These are phyloP conservation scores for Kazachstania kunashirensis DNA, from an alignment of 805 yeast species.

Conservation along the genomic window DNA sequence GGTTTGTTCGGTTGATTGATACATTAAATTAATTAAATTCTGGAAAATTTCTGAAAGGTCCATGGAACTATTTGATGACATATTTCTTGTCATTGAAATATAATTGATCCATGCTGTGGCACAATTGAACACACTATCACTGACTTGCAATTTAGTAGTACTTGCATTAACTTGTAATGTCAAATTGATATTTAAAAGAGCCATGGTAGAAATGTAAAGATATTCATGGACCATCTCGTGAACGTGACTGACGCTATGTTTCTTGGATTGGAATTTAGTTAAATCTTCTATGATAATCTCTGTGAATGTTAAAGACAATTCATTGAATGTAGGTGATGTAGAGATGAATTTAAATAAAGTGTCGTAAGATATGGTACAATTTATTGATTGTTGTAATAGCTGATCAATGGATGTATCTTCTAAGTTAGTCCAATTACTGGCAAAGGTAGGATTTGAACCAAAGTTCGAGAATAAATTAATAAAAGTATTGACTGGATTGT, in stretches of 20 bases:
- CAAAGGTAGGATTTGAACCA: constrained; percentile 1
- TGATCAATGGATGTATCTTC: constrained; percentile 5
- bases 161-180: constrained; percentile 4
- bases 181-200: constrained; percentile 23
- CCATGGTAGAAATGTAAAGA: constrained; percentile 27
- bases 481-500: constrained; percentile 28
- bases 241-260: constrained; percentile 20
- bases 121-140: constrained; percentile 20
- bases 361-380: constrained; percentile 15
- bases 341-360: constrained; percentile 18
- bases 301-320: constrained; percentile 21
- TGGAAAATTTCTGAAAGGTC: constrained; percentile 25
- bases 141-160: neutral
- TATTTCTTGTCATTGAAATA: constrained; percentile 23
- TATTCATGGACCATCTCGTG: constrained; percentile 27
- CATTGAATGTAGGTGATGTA: constrained; percentile 16
- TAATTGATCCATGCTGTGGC: constrained; percentile 27
- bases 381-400: constrained; percentile 10
- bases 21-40: constrained; percentile 25
- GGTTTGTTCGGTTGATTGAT: constrained; percentile 17
- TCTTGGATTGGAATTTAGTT: constrained; percentile 23
- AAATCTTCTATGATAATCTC: constrained; percentile 30
- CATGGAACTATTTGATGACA: constrained; percentile 21
- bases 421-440: constrained; percentile 10
- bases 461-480: constrained; percentile 12